Evolutionary conservation across 2,329 filamentous ascomycete genomes (phyloP).

Genomic region (Pseudogymnoascus verrucosus): DNA sequence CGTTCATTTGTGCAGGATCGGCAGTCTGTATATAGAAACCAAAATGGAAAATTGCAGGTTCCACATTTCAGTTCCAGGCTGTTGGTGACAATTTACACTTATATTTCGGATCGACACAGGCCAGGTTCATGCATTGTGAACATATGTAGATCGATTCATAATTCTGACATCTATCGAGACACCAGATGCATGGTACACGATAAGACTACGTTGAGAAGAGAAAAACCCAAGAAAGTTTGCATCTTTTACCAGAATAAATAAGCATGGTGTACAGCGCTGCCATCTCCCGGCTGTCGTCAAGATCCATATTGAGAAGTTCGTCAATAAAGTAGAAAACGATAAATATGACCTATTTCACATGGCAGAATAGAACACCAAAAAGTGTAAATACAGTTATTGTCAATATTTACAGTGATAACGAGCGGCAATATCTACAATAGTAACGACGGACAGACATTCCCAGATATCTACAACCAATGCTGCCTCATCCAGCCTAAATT

Average conservation of each 20-base stretch:
- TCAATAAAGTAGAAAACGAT: neutral
- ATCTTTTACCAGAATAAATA: neutral
- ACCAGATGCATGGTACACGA: neutral
- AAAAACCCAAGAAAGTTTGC: neutral
- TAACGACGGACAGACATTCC: neutral
- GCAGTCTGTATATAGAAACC: neutral
- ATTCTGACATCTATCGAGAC: neutral
- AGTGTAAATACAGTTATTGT: neutral
- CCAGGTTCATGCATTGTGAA: neutral
- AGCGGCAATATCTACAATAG: neutral
- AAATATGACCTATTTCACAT: neutral
- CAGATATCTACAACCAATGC: neutral
- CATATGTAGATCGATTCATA: neutral
- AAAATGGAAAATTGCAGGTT: neutral
- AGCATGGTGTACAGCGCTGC: neutral
- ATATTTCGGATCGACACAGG: neutral
- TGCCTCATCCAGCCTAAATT: neutral
- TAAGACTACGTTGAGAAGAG: neutral
- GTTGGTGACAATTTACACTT: neutral
- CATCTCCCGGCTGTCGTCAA: neutral
- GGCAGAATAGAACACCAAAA: neutral
- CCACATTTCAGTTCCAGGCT: neutral
- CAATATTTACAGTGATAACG: neutral
- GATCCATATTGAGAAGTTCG: neutral
- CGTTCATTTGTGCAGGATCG: neutral